phyloP scores from a whole-genome alignment of 169 alveolate genomes.

The Plasmodium gallinaceum region DNA sequence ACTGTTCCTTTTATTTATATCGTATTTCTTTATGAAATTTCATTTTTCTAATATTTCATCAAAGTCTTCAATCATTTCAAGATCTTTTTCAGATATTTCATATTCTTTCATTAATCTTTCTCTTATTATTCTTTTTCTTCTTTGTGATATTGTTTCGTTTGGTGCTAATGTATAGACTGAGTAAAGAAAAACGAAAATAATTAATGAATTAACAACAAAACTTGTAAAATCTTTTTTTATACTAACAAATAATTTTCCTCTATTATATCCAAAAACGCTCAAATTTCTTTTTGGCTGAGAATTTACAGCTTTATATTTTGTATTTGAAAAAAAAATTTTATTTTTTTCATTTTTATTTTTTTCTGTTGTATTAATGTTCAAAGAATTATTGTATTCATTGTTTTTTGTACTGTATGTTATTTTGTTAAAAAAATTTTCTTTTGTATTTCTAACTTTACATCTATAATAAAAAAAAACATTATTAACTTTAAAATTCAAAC shows the following conservation, averaged over 20 bases:
- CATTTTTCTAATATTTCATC: conserved; percentile 58
- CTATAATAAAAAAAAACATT: conserved; percentile 1
- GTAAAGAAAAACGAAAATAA: conserved; percentile 62
- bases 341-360: conserved; percentile 30
- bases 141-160: conserved; percentile 73
- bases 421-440: conserved; percentile 29
- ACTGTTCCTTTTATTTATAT: background rate
- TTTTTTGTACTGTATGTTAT: conserved; percentile 29
- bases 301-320: conserved; percentile 41
- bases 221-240: conserved; percentile 75
- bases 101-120: conserved; percentile 75
- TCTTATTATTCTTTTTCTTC: conserved; percentile 68
- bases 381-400: conserved; percentile 4
- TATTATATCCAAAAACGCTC: conserved; percentile 73
- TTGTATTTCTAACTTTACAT: conserved; percentile 15
- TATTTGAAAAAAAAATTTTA: conserved; percentile 28
- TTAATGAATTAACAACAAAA: conserved; percentile 69
- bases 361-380: conserved; percentile 17
- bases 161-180: conserved; percentile 73
- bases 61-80: conserved; percentile 67
- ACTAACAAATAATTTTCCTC: conserved; percentile 74
- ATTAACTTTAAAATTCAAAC: conserved; percentile 10
- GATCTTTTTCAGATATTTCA: conserved; percentile 60
- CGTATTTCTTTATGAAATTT: background rate
- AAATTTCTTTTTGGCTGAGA: conserved; percentile 72